These are phyloP conservation scores for Aphanomyces stellatus DNA, from an alignment of 352 stramenopile genomes.

Conservation along the genomic window DNA sequence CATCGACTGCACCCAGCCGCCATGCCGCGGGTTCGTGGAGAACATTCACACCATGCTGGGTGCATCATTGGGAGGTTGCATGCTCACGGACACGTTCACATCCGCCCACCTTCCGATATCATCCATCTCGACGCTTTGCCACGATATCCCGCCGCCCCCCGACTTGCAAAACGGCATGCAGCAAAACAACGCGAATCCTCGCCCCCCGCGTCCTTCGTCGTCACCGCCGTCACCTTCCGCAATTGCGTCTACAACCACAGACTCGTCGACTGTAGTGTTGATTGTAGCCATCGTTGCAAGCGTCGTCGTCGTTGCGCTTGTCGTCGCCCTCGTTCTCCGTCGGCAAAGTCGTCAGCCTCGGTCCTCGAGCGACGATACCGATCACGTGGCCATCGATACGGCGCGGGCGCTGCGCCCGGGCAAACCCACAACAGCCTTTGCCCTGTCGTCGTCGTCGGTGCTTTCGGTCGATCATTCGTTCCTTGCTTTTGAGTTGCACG, in stretches of 20 bases:
- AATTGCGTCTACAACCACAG: neutral
- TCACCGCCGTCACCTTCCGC: neutral
- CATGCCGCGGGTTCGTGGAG: neutral
- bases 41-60: neutral
- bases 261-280: neutral
- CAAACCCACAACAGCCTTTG: no score
- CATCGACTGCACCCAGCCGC: neutral
- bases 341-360: no score
- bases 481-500: neutral
- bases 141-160: neutral
- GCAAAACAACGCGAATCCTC: neutral
- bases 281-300: neutral
- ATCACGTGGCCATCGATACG: no score
- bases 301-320: neutral
- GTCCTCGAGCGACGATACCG: no score
- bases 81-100: neutral
- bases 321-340: no score
- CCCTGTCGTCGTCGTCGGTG: neutral
- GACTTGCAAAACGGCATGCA: neutral
- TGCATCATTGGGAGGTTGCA: neutral
- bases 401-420: no score
- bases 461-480: neutral
- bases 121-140: neutral
- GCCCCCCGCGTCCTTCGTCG: neutral
- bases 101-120: neutral